phyloP scores from a whole-genome alignment of 2,329 filamentous ascomycete genomes.

The Verticillium klebahnii region DNA sequence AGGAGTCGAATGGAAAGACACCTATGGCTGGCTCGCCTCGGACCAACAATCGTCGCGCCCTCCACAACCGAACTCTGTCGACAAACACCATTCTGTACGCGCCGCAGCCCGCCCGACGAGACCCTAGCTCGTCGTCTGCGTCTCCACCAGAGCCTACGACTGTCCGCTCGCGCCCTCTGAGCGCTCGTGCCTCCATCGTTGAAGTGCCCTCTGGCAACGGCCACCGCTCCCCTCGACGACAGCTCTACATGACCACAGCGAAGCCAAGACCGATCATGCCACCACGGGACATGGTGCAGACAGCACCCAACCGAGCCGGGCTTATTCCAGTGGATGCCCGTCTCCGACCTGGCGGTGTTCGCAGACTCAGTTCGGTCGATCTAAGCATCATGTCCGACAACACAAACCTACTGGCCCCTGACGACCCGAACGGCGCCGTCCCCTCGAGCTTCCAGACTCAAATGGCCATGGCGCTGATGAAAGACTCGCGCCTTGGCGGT shows the following conservation, averaged over 20 bases:
- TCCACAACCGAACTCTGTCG: constrained; percentile 71
- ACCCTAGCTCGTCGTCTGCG: constrained; percentile 35
- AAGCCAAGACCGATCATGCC: constrained; percentile 55
- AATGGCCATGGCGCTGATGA: constrained; percentile 67
- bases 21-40: constrained; percentile 25
- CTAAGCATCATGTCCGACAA: constrained; percentile 72
- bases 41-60: constrained; percentile 28
- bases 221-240: constrained; percentile 44
- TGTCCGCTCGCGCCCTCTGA: constrained; percentile 22
- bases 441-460: constrained; percentile 78
- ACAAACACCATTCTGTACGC: constrained; percentile 83
- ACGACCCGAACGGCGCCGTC: constrained; percentile 58
- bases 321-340: constrained; percentile 48
- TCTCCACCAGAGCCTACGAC: constrained; percentile 27
- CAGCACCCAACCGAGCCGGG: constrained; percentile 49
- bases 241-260: constrained; percentile 37
- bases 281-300: constrained; percentile 46
- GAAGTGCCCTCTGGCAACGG: constrained; percentile 31
- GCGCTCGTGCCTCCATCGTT: constrained; percentile 15
- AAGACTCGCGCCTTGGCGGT: constrained; percentile 46
- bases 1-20: constrained; percentile 16
- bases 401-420: constrained; percentile 51
- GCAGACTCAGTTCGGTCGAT: constrained; percentile 60
- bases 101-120: constrained; percentile 46
- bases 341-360: constrained; percentile 29